A percentile compares a stretch with the other conserved stretches of the same genome.
phyloP scores from a whole-genome alignment of 2,329 filamentous ascomycete species.

The Clarireedia homoeocarpa region DNA sequence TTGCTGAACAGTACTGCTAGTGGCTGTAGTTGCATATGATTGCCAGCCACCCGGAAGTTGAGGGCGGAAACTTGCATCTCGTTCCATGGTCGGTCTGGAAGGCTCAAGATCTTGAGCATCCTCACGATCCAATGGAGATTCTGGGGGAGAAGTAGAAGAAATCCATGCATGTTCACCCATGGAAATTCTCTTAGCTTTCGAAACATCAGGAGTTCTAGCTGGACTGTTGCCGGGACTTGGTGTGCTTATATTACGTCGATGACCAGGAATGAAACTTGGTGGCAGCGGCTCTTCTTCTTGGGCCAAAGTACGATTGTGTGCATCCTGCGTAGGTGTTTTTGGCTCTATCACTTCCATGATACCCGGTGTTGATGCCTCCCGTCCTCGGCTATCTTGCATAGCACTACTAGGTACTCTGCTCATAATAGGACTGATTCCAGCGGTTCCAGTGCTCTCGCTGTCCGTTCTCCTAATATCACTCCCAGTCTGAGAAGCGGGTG shows the following conservation, averaged over 20 bases:
- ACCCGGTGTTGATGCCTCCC: conserved; percentile 39
- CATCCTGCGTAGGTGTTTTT: conserved; percentile 14
- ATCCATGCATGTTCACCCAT: conserved; percentile 38
- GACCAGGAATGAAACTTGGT: conserved; percentile 41
- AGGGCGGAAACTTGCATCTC: conserved; percentile 26
- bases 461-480: conserved; percentile 48
- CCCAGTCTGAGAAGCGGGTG: conserved; percentile 40
- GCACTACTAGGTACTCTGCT: conserved; percentile 41
- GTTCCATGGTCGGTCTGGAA: conserved; percentile 17
- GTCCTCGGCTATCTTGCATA: conserved; percentile 24
- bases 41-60: conserved; percentile 27
- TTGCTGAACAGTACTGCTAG: conserved; percentile 11
- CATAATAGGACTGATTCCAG: conserved; percentile 56
- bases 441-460: conserved; percentile 47
- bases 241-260: conserved; percentile 49
- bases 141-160: conserved; percentile 6
- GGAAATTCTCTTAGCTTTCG: conserved; percentile 32
- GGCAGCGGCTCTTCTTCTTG: conserved; percentile 8
- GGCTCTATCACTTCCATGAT: conserved; percentile 43
- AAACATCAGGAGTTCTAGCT: conserved; percentile 48
- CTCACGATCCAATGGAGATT: neutral
- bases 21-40: conserved; percentile 24
- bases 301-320: conserved; percentile 7
- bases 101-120: conserved; percentile 11
- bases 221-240: conserved; percentile 53